Percentiles rank a stretch among this genome's conserved stretches.
Conservation (phyloP, 805 yeast genomes). For the Yarrowia phangngaensis region DNA sequence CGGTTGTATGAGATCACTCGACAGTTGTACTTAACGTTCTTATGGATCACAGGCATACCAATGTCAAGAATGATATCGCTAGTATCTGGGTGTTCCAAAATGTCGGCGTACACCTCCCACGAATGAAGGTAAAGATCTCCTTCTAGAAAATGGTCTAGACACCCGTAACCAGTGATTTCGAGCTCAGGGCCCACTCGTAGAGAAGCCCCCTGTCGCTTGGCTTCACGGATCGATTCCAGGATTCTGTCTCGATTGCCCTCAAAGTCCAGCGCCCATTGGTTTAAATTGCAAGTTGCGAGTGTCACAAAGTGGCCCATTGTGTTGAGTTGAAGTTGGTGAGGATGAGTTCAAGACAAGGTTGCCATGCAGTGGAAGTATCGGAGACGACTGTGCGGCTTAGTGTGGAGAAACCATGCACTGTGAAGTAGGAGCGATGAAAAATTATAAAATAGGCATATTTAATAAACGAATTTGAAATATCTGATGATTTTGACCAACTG, state of each 20-base stretch:
- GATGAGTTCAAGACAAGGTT: neutral
- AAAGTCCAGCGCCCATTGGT: slow-evolving; percentile 98
- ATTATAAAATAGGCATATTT: too few species aligned
- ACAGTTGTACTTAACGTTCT: slow-evolving; percentile 86
- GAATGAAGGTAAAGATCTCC: slow-evolving; percentile 82
- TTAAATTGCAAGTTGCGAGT: slow-evolving; percentile 87
- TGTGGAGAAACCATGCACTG: too few species aligned
- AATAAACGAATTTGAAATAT: too few species aligned
- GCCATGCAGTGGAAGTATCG: slow-evolving; percentile 3
- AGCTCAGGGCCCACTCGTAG: slow-evolving; percentile 96
- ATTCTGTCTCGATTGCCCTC: slow-evolving; percentile 96
- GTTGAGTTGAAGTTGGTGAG: neutral
- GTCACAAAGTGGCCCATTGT: slow-evolving; percentile 83
- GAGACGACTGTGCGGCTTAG: slow-evolving; percentile 16
- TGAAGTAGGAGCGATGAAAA: too few species aligned
- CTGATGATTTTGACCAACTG: too few species aligned
- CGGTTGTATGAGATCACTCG: slow-evolving; percentile 79
- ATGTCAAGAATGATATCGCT: slow-evolving; percentile 78
- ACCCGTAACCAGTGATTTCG: slow-evolving; percentile 81
- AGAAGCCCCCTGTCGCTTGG: slow-evolving; percentile 70
- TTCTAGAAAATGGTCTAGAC: slow-evolving; percentile 81
- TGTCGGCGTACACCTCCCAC: slow-evolving; percentile 90
- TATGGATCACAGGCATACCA: slow-evolving; percentile 91
- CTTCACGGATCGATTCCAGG: slow-evolving; percentile 68
- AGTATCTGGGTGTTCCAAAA: slow-evolving; percentile 63